These are phyloP conservation scores for Venturia aucupariae DNA, from an alignment of 2,329 filamentous ascomycete genomes.

Conservation along the genomic window DNA sequence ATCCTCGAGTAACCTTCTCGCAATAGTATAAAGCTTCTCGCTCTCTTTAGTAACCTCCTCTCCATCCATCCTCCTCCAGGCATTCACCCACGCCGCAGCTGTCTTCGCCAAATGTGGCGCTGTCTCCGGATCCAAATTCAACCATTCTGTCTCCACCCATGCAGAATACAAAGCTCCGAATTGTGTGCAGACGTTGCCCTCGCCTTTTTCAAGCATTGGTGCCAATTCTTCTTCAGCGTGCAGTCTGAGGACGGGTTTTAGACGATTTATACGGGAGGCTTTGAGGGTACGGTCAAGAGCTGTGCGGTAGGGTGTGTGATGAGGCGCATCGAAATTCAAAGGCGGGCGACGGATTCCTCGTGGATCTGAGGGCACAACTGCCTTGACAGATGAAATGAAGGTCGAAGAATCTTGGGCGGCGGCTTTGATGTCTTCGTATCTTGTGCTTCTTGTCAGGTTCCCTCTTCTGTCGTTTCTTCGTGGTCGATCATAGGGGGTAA, in stretches of 20 bases:
- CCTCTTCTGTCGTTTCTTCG: neutral
- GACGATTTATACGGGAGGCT: slow-evolving; percentile 14
- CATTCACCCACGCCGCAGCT: slow-evolving; percentile 17
- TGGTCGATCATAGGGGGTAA: neutral
- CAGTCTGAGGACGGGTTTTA: slow-evolving; percentile 10
- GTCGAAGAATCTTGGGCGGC: slow-evolving; percentile 15
- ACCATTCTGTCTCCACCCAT: slow-evolving; percentile 18
- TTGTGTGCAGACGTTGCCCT: slow-evolving; percentile 16
- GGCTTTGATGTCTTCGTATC: slow-evolving; percentile 16
- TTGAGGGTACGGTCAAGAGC: slow-evolving; percentile 17
- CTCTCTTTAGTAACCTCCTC: slow-evolving; percentile 15
- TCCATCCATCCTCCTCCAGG: slow-evolving; percentile 16
- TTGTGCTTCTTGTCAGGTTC: neutral
- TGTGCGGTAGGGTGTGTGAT: slow-evolving; percentile 16
- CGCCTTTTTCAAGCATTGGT: slow-evolving; percentile 10
- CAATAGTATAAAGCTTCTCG: slow-evolving; percentile 16
- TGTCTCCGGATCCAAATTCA: slow-evolving; percentile 16
- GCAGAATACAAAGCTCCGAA: slow-evolving; percentile 16
- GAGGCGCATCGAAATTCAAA: slow-evolving; percentile 16
- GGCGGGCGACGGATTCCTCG: slow-evolving; percentile 17
- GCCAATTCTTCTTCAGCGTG: slow-evolving; percentile 16
- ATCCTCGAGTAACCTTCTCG: slow-evolving; percentile 15
- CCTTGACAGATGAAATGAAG: slow-evolving; percentile 17
- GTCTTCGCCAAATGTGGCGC: slow-evolving; percentile 16
- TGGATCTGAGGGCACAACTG: slow-evolving; percentile 17